phyloP scores from a whole-genome alignment of 2,329 filamentous ascomycete species.

The Madurella fahalii region DNA sequence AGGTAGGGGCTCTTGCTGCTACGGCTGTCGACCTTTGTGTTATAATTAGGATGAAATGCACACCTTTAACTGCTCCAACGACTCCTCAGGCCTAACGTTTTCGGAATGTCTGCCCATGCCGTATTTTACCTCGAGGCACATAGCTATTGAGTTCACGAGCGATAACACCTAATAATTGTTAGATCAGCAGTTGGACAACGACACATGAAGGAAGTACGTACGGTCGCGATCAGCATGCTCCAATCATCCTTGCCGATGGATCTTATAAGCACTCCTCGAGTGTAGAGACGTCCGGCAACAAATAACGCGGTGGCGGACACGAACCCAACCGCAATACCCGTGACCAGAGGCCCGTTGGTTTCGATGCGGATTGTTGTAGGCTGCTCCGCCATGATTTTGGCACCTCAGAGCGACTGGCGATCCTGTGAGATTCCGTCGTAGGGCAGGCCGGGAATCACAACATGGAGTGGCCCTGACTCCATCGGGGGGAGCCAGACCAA shows the following conservation, averaged over 20 bases:
- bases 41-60: neutral
- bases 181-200: conserved; percentile 8
- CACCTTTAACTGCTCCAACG: conserved; percentile 25
- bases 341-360: conserved; percentile 22
- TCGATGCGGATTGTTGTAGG: conserved; percentile 16
- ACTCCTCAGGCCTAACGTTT: conserved; percentile 20
- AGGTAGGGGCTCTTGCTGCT: too few species aligned
- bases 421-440: neutral
- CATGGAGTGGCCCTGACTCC: neutral
- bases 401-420: neutral
- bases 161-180: conserved; percentile 22
- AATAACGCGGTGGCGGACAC: conserved; percentile 13
- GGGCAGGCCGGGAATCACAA: neutral
- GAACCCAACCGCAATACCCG: conserved; percentile 24
- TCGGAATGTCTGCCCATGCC: conserved; percentile 28
- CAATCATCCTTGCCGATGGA: conserved; percentile 29
- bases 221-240: conserved; percentile 26
- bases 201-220: conserved; percentile 4
- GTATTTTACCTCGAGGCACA: conserved; percentile 24
- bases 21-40: too few species aligned
- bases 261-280: conserved; percentile 22
- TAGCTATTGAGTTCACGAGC: conserved; percentile 15
- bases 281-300: conserved; percentile 25
- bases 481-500: neutral
- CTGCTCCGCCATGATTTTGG: neutral